phyloP scores from a whole-genome alignment of 805 yeast species.

The Candida awuae region DNA sequence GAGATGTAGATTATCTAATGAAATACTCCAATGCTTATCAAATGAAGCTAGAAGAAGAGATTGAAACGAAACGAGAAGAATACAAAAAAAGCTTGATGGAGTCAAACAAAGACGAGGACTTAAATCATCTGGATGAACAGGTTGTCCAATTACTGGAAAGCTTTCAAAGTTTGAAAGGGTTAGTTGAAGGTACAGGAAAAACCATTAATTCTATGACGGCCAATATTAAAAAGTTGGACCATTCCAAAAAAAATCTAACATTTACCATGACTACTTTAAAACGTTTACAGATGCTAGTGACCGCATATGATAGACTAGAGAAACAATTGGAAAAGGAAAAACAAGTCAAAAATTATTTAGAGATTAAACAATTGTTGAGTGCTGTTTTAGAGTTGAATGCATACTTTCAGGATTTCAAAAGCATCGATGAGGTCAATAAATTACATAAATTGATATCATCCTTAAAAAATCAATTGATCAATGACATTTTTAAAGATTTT shows the following conservation, averaged over 20 bases:
- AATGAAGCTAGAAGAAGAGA: constrained; percentile 37
- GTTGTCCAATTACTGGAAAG: constrained; percentile 35
- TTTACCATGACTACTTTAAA: constrained; percentile 79
- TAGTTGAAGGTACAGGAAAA: constrained; percentile 48
- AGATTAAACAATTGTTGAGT: constrained; percentile 52
- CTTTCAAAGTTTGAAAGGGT: constrained; percentile 38
- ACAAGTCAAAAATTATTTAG: constrained; percentile 32
- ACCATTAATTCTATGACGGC: constrained; percentile 65
- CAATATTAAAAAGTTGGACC: constrained; percentile 71
- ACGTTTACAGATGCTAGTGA: constrained; percentile 76
- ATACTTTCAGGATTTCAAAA: constrained; percentile 71
- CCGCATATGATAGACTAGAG: constrained; percentile 58
- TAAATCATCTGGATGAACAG: constrained; percentile 26
- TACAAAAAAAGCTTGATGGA: constrained; percentile 25
- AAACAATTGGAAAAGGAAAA: constrained; percentile 32
- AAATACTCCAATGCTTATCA: constrained; percentile 45
- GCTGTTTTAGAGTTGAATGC: constrained; percentile 68
- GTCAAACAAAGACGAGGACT: constrained; percentile 6
- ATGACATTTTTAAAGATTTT: constrained; percentile 67
- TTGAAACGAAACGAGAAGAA: constrained; percentile 31
- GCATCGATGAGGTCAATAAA: constrained; percentile 70
- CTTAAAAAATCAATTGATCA: constrained; percentile 53
- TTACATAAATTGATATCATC: constrained; percentile 52
- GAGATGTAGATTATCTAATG: constrained; percentile 43
- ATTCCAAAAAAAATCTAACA: constrained; percentile 75